These are phyloP conservation scores for Tolypocladium amazonense DNA, from an alignment of 2,329 filamentous ascomycete genomes.

Conservation along the genomic window DNA sequence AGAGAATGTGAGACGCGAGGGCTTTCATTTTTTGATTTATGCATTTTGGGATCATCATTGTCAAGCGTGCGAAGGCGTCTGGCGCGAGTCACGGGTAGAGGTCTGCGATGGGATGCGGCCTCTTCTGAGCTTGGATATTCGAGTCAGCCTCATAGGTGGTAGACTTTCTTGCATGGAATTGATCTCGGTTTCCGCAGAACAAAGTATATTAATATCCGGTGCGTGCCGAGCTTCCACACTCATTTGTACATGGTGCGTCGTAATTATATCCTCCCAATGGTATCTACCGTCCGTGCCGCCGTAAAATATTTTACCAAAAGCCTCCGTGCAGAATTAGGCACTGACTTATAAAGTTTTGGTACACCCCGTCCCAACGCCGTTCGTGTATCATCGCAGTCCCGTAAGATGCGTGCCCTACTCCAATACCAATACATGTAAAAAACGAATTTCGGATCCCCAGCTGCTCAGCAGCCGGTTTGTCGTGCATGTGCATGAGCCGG, in stretches of 20 bases:
- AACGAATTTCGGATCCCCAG: not conserved
- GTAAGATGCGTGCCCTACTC: too few species aligned
- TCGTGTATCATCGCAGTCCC: too few species aligned
- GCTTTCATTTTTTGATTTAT: not conserved
- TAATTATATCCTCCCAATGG: not conserved
- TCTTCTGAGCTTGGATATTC: not conserved
- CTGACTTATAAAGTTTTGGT: not conserved
- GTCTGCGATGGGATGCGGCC: not conserved
- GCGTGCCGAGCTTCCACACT: not conserved
- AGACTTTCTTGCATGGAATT: not conserved
- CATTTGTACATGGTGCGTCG: not conserved
- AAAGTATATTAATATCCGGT: not conserved
- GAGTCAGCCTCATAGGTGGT: not conserved
- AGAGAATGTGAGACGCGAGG: slow-evolving; percentile 24
- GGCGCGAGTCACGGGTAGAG: not conserved
- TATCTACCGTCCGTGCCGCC: not conserved
- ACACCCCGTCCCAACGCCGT: not conserved
- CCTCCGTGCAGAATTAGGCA: not conserved
- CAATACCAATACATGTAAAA: not conserved
- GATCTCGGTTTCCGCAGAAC: not conserved
- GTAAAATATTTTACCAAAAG: not conserved
- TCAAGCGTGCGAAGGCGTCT: slow-evolving; percentile 4
- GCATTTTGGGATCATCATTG: not conserved
- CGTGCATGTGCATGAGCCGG: too few species aligned
- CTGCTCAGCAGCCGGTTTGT: not conserved